Evolutionary conservation across 352 stramenopile species (phyloP).

Genomic region (Blastocystis sp.): DNA sequence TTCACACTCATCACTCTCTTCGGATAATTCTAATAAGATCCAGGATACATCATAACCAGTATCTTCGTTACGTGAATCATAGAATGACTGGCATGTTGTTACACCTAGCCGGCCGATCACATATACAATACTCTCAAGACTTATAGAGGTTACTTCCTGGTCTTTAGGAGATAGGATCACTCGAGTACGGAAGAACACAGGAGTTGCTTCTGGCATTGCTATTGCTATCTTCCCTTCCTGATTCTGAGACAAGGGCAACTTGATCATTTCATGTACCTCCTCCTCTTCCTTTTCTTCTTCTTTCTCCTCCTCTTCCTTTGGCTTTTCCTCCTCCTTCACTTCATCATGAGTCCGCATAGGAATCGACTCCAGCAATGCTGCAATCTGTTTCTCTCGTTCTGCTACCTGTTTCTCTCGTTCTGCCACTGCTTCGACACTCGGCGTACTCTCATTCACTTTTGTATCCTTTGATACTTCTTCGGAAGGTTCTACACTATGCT

Average conservation of each 20-base stretch:
- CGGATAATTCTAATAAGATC: neutral
- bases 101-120: slow-evolving; percentile 53
- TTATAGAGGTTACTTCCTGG: neutral
- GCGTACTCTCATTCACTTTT: neutral
- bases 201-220: slow-evolving; percentile 7
- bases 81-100: slow-evolving; percentile 9
- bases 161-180: slow-evolving; percentile 12
- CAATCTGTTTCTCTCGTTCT: slow-evolving; percentile 37
- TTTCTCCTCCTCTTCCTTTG: neutral
- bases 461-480: too few species aligned
- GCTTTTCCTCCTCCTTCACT: neutral
- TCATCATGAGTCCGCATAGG: neutral
- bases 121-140: neutral
- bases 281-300: neutral
- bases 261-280: neutral
- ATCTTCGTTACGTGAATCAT: neutral
- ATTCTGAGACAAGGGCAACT: neutral
- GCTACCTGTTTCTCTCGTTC: too few species aligned
- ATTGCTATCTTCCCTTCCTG: neutral
- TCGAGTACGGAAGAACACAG: neutral
- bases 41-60: neutral
- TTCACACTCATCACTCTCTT: neutral
- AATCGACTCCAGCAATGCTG: slow-evolving; percentile 4
- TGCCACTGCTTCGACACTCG: neutral
- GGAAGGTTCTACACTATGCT: neutral